phyloP scores from a whole-genome alignment of 805 yeast species.

The Candida peoriensis region DNA sequence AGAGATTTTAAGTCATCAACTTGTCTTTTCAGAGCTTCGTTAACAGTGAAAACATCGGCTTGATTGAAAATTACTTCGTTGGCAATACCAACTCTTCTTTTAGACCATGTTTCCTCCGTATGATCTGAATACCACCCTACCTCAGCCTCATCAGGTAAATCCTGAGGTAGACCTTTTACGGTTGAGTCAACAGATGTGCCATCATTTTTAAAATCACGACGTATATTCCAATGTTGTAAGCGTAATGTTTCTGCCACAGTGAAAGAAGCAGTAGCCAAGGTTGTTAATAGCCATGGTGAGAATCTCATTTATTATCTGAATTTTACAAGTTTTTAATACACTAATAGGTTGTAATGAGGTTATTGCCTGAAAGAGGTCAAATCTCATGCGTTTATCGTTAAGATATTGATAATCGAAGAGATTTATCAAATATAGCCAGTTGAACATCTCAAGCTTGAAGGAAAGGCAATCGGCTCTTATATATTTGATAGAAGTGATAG shows the following conservation, averaged over 20 bases:
- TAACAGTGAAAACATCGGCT: constrained; percentile 31
- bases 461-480: too few species aligned
- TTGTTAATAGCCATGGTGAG: neutral
- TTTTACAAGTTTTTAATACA: too few species aligned
- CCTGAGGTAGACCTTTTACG: constrained; percentile 1
- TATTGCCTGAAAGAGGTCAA: too few species aligned
- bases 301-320: too few species aligned
- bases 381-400: too few species aligned
- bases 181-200: constrained; percentile 7
- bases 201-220: constrained; percentile 14
- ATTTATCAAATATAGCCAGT: too few species aligned
- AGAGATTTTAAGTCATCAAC: constrained; percentile 30
- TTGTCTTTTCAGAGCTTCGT: constrained; percentile 36
- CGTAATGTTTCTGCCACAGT: neutral
- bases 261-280: neutral
- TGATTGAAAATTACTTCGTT: constrained; percentile 31
- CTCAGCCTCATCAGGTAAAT: constrained; percentile 7
- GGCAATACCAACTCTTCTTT: constrained; percentile 29
- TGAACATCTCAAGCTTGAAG: too few species aligned
- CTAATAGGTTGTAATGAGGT: too few species aligned
- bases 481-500: too few species aligned
- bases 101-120: constrained; percentile 30
- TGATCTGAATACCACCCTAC: constrained; percentile 23
- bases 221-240: constrained; percentile 14
- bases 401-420: too few species aligned